Percentiles rank a stretch among this genome's conserved stretches.
phyloP scores from a whole-genome alignment of 2,329 filamentous ascomycete species.

The Dothiorella sarmentorum region DNA sequence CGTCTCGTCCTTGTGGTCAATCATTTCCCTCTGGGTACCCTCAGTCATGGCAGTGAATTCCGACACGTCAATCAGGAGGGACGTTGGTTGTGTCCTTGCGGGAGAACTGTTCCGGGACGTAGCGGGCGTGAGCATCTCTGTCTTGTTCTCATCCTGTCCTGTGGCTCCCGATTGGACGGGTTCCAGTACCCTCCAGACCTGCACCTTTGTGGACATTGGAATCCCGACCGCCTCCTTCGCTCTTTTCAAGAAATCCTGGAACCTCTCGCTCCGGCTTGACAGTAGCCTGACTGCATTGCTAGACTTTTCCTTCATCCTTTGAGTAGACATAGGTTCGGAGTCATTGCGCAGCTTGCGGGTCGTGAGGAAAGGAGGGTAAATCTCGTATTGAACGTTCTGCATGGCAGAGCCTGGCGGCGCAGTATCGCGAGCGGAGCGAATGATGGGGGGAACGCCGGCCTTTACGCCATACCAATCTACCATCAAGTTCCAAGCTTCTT shows the following conservation, averaged over 20 bases:
- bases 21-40: slow-evolving; percentile 62
- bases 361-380: slow-evolving; percentile 79
- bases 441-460: slow-evolving; percentile 66
- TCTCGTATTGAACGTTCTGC: slow-evolving; percentile 75
- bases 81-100: slow-evolving; percentile 43
- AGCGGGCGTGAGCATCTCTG: slow-evolving; percentile 44
- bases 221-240: slow-evolving; percentile 69
- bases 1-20: slow-evolving; percentile 66
- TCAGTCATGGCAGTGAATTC: slow-evolving; percentile 61
- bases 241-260: slow-evolving; percentile 71
- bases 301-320: slow-evolving; percentile 59
- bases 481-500: slow-evolving; percentile 77
- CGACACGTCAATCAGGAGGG: slow-evolving; percentile 59
- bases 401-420: slow-evolving; percentile 49
- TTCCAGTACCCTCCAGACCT: slow-evolving; percentile 66
- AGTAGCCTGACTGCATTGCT: slow-evolving; percentile 63
- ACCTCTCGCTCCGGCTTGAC: slow-evolving; percentile 66
- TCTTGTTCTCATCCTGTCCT: slow-evolving; percentile 22
- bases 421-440: slow-evolving; percentile 75
- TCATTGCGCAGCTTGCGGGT: slow-evolving; percentile 71
- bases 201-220: slow-evolving; percentile 67
- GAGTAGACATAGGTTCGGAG: slow-evolving; percentile 52
- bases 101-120: slow-evolving; percentile 43
- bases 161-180: slow-evolving; percentile 38
- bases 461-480: slow-evolving; percentile 78